Evolutionary conservation across 305 asterid genomes (phyloP), one percentile per base, ranked within the genome.

Genomic region (Fraxinus nigra): DNA sequence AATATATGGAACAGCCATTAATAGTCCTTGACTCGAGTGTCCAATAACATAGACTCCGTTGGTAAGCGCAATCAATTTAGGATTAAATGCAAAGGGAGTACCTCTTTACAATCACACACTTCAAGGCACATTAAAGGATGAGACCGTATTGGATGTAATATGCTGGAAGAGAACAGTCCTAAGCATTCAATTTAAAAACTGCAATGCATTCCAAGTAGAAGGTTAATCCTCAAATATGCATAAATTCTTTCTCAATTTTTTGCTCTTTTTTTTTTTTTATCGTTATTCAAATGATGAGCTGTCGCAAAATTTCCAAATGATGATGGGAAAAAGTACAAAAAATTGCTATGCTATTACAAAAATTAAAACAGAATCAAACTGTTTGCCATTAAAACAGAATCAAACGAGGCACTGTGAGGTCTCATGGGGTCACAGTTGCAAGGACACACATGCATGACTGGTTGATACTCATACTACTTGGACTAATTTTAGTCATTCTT

Each of bases 381-480:
- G 18, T 24, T 24, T 24, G 26, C 26, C 26, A 24, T 24, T 24
- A 24, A 24, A 24, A 24, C 26, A 24, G 26, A 24, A 24, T 24
- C 26, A 24, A 24, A 24, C 26, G 26, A 24, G 26, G 26, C 84
- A 91, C 97, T 5, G 85, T 91, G 83, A 90, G 93, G 83, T 89
- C 97, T 78, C 97, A 94, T 85, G 99, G 97, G 85, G 79, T 81
- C 74, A 85, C 84, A 38, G 82, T 95, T 83, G 97, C 97, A 28
- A 90, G 89, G 85, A 88, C 80, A 40, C 98, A 94, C 83, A 75
- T 86, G 89, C 90, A 91, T 86, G 99, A 95, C 85, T 95, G 99
- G 98, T 82, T 94, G 59, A 90, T 92, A 83, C 90, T 94, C 78
- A 8, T 94, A 38, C 84, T 92, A 37, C 94, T 94, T 48, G 87